A percentile compares a stretch with the other conserved stretches of the same genome.
Evolutionary conservation across 2,329 filamentous ascomycete species (phyloP).

Genomic region (Chaetomium globosum): DNA sequence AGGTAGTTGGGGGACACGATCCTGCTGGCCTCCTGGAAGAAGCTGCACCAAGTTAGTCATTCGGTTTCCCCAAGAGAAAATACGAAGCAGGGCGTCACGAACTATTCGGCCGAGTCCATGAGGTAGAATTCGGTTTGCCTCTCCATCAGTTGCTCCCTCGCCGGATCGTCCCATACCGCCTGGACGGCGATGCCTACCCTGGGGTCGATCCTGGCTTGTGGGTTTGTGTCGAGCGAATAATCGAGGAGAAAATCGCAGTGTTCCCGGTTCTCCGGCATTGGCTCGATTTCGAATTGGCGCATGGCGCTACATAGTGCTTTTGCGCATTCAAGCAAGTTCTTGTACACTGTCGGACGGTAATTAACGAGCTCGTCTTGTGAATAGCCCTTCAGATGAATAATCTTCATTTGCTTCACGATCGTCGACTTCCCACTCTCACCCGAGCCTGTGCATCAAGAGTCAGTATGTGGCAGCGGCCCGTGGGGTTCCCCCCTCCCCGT

Average conservation of each 20-base stretch:
- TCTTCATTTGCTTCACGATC: conserved; percentile 99
- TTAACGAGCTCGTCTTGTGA: conserved; percentile 89
- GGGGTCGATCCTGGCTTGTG: conserved; percentile 78
- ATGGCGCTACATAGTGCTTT: conserved; percentile 91
- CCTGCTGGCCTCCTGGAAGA: conserved; percentile 88
- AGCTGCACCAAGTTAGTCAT: conserved; percentile 60
- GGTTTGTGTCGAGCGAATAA: conserved; percentile 88
- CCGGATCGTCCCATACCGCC: conserved; percentile 87
- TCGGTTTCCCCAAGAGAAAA: background rate
- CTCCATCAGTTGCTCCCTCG: conserved; percentile 80
- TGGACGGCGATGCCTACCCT: conserved; percentile 81
- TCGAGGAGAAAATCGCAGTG: conserved; percentile 79
- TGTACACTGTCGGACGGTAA: conserved; percentile 96
- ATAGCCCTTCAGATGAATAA: conserved; percentile 98
- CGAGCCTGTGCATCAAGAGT: conserved; percentile 64
- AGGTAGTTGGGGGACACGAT: conserved; percentile 86
- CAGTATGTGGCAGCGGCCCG: conserved; percentile 5
- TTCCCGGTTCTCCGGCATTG: conserved; percentile 70
- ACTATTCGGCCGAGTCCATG: conserved; percentile 99
- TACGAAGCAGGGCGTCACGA: conserved; percentile 45
- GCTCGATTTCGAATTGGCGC: conserved; percentile 85
- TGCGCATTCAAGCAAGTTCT: conserved; percentile 95
- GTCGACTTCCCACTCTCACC: conserved; percentile 99
- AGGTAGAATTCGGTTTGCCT: conserved; percentile 97
- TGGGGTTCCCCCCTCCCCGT: background rate